phyloP scores from a whole-genome alignment of 148 eudicot genomes.

The Agrostemma githago region DNA sequence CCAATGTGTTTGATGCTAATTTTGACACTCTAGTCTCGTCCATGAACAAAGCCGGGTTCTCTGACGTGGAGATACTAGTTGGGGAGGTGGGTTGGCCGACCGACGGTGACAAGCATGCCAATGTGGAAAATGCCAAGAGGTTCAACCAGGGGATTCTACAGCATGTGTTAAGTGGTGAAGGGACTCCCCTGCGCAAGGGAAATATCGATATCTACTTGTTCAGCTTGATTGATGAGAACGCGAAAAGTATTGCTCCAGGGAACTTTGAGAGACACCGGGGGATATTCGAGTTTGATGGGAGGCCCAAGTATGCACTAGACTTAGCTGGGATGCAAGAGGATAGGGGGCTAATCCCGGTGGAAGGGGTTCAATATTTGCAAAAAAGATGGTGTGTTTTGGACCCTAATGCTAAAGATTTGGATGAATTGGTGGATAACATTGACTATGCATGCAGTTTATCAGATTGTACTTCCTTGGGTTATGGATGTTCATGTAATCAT shows the following conservation, averaged over 20 bases:
- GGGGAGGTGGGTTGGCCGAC: constrained; percentile 99
- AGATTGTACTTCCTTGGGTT: constrained; percentile 85
- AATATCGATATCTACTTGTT: constrained; percentile 58
- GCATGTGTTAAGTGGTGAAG: constrained; percentile 55
- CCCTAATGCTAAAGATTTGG: constrained; percentile 37
- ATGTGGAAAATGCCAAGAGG: constrained; percentile 54
- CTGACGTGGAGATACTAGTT: constrained; percentile 67
- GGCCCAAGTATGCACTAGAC: constrained; percentile 77
- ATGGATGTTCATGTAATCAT: constrained; percentile 80
- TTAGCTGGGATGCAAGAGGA: constrained; percentile 44
- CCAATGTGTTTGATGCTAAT: constrained; percentile 94
- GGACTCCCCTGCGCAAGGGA: constrained; percentile 75
- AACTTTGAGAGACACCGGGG: constrained; percentile 98
- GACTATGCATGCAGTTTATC: constrained; percentile 90
- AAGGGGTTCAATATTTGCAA: constrained; percentile 57
- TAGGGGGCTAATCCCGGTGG: constrained; percentile 54
- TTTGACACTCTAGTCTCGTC: constrained; percentile 81
- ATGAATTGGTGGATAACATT: constrained; percentile 46
- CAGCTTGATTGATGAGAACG: constrained; percentile 79
- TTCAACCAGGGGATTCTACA: constrained; percentile 75
- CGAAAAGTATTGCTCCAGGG: constrained; percentile 84
- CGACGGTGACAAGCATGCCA: constrained; percentile 74
- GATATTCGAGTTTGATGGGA: constrained; percentile 86
- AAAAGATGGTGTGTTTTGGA: constrained; percentile 76
- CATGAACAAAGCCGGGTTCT: constrained; percentile 61